Evolutionary conservation across 2,329 filamentous ascomycete genomes (phyloP).

Genomic region (Fusarium sp.): DNA sequence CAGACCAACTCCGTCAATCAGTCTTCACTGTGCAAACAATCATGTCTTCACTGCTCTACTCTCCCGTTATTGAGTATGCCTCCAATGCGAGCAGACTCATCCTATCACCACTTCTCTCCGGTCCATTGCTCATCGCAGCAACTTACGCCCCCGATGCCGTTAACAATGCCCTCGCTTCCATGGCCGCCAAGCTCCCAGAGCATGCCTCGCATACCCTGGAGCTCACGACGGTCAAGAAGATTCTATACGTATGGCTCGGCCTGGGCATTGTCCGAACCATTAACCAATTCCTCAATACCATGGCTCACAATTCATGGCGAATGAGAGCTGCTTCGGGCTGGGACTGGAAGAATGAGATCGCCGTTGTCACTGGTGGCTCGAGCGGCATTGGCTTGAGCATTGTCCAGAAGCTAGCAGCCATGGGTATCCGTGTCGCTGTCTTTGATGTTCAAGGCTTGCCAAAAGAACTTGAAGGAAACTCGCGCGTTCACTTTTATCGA

Average conservation of each 20-base stretch:
- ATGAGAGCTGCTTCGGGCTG: slow-evolving; percentile 38
- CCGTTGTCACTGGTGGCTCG: slow-evolving; percentile 59
- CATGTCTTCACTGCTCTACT: slow-evolving; percentile 44
- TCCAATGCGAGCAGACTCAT: slow-evolving; percentile 4
- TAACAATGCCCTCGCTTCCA: slow-evolving; percentile 19
- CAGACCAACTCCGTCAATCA: neutral
- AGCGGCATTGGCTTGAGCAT: slow-evolving; percentile 58
- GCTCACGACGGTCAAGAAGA: slow-evolving; percentile 3
- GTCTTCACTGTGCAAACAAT: neutral
- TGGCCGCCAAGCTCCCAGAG: slow-evolving; percentile 13
- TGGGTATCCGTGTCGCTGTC: slow-evolving; percentile 73
- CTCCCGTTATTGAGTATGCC: slow-evolving; percentile 27
- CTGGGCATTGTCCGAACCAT: slow-evolving; percentile 41
- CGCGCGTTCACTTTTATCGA: slow-evolving; percentile 49
- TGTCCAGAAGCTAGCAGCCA: slow-evolving; percentile 46
- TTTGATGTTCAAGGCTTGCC: slow-evolving; percentile 67
- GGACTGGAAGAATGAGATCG: slow-evolving; percentile 57
- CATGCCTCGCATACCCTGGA: slow-evolving; percentile 18
- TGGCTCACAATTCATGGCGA: slow-evolving; percentile 51
- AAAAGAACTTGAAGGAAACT: slow-evolving; percentile 40
- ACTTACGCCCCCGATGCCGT: slow-evolving; percentile 32
- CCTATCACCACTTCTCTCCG: slow-evolving; percentile 38
- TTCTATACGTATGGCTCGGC: slow-evolving; percentile 39
- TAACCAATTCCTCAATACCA: slow-evolving; percentile 45
- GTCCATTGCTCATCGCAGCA: slow-evolving; percentile 29